These are phyloP conservation scores for Linnemannia zychae DNA, from an alignment of 192 early-diverging fungal species.

Conservation along the genomic window DNA sequence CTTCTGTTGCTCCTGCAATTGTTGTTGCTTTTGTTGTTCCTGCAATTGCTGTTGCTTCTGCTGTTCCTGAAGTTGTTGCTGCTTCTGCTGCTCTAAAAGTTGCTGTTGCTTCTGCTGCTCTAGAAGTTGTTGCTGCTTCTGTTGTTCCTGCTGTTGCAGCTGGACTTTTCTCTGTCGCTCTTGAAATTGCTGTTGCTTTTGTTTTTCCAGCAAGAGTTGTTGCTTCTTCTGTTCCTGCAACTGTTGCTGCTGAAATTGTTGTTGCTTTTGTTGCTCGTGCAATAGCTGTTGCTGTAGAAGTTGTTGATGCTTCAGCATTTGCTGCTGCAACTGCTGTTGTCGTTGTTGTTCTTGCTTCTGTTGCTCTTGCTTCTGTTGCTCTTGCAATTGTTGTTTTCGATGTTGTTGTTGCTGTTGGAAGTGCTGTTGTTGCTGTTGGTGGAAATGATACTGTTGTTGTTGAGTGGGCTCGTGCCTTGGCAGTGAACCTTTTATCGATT, in stretches of 20 bases:
- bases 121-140: not conserved
- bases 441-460: not conserved
- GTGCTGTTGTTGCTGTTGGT: not conserved
- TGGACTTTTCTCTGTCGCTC: not conserved
- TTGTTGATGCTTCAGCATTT: too few species aligned
- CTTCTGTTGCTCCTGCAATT: not conserved
- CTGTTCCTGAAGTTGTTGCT: not conserved
- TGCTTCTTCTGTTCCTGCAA: not conserved
- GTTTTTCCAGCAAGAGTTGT: not conserved
- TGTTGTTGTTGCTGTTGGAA: not conserved
- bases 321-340: not conserved
- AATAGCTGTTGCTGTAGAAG: not conserved
- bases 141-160: not conserved
- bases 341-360: not conserved
- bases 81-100: not conserved
- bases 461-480: not conserved
- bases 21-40: not conserved
- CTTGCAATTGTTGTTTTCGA: not conserved
- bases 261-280: not conserved
- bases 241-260: not conserved
- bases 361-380: not conserved
- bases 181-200: not conserved
- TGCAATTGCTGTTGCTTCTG: not conserved
- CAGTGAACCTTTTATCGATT: not conserved
- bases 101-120: not conserved